Base-by-base conservation (phyloP, 1,284 basidiomycete genomes). In the Salmacisia buchloeana region DNA sequence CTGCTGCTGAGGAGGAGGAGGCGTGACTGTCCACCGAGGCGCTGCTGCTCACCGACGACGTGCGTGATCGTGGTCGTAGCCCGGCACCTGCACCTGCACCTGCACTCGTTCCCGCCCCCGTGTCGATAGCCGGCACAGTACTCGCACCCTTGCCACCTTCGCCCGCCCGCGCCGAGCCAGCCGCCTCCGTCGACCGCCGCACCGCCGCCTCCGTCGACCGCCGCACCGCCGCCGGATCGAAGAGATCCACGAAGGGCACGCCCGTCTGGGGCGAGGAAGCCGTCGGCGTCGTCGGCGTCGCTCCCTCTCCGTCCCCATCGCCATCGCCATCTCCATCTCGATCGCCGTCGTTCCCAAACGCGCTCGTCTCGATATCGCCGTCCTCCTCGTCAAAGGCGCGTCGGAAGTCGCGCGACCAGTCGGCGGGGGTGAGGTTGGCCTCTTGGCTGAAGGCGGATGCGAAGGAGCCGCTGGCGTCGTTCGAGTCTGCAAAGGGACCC, bases 401-500 rank as follows among this genome's bases (percentile, higher is more conserved):
- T 62, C 35, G 39, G 74, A 72, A 13, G 76, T 74, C 5, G 75
- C 74, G 49, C 25, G 49, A 54, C 76, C 76, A 78, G 52, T 78
- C 76, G 0, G 77, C 76, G 2, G 77, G 70, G n/a, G 76, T 78
- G 13, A 78, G 63, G 41, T 76, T 76, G 2, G 49, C 34, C 29
- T 54, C 49, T 59, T 77, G 71, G 10, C 72, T 65, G 27, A 69
- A 70, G 3, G 49, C 9, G 67, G 65, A 57, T 69, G 67, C 38
- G 2, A 46, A 57, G 4, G 57, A 56, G 2, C 45, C 46, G 9
- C 52, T 27, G 13, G 23, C 39, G 29, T 52, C 63, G 12, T 52
- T 60, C 5, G 71, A 69, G 49, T 77, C 77, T 3, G 76, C 68
- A 59, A 78, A 78, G 9, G 77, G 75, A 12, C 77, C 77, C 77